Evolutionary conservation across 768 basidiomycete genomes (phyloP).

Genomic region (Brasilioporus rufonigricans): DNA sequence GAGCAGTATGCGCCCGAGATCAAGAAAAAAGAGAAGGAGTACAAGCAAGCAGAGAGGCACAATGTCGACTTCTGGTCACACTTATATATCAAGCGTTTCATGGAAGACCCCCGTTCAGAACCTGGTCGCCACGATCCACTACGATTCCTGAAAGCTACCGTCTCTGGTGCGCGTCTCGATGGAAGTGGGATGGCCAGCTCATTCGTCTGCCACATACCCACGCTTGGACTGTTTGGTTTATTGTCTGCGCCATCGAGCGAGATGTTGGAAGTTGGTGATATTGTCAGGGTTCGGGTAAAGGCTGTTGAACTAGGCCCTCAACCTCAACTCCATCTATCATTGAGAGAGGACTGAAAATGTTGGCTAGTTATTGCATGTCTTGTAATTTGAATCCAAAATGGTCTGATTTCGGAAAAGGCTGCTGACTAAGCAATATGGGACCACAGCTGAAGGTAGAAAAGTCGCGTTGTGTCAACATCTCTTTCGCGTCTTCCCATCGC

Average conservation of each 20-base stretch:
- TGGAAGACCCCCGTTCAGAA: slow-evolving; percentile 23
- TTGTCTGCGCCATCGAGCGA: slow-evolving; percentile 8
- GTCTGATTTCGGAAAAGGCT: slow-evolving; percentile 13
- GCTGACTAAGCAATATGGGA: slow-evolving; percentile 25
- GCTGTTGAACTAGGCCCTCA: slow-evolving; percentile 29
- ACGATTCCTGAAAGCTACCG: slow-evolving; percentile 25
- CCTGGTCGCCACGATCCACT: slow-evolving; percentile 28
- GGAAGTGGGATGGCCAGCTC: slow-evolving; percentile 10
- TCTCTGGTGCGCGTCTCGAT: slow-evolving; percentile 18
- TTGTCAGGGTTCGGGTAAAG: slow-evolving; percentile 26
- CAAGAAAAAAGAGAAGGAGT: slow-evolving; percentile 34
- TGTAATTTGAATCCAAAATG: slow-evolving; percentile 5
- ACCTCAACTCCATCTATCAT: slow-evolving; percentile 25
- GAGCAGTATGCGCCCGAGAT: slow-evolving; percentile 40
- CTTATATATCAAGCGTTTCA: slow-evolving; percentile 38
- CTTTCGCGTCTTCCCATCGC: neutral
- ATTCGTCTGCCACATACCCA: slow-evolving; percentile 23
- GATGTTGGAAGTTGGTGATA: slow-evolving; percentile 24
- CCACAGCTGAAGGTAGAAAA: slow-evolving; percentile 5
- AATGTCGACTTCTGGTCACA: slow-evolving; percentile 43
- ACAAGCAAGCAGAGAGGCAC: slow-evolving; percentile 28
- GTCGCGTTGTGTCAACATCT: neutral
- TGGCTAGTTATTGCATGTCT: neutral
- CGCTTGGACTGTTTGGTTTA: slow-evolving; percentile 24
- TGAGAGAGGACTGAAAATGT: slow-evolving; percentile 1